Percentiles rank a stretch among this genome's conserved stretches.
Evolutionary conservation across 2,329 filamentous ascomycete species (phyloP).

Genomic region (Orbilia brochopaga): DNA sequence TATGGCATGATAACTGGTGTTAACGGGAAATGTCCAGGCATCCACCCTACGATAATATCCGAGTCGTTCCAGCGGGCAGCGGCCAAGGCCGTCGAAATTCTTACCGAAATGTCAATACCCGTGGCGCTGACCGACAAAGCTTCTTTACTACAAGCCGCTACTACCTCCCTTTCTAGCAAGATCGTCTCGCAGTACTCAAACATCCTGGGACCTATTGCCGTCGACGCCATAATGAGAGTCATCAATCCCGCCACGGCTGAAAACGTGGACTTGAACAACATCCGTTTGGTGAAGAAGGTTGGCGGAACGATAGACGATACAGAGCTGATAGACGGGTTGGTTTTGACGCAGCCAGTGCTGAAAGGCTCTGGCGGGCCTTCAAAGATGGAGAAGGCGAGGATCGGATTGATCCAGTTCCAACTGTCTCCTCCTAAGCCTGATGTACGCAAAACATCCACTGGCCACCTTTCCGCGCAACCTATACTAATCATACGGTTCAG

Average conservation of each 20-base stretch:
- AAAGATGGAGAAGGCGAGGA: conserved; percentile 95
- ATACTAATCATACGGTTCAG: conserved; percentile 59
- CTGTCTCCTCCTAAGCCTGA: conserved; percentile 97
- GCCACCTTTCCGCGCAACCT: not conserved
- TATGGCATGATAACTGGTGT: not conserved
- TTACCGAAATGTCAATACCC: conserved; percentile 94
- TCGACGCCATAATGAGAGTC: conserved; percentile 92
- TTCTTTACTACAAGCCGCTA: conserved; percentile 92
- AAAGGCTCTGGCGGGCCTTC: conserved; percentile 91
- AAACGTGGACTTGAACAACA: conserved; percentile 95
- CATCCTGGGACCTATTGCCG: conserved; percentile 93
- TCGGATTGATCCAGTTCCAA: conserved; percentile 98
- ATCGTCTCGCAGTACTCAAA: conserved; percentile 98
- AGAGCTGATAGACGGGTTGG: conserved; percentile 92
- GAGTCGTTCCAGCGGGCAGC: conserved; percentile 97
- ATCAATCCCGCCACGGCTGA: conserved; percentile 95
- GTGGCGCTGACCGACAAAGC: conserved; percentile 86
- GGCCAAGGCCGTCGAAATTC: conserved; percentile 81
- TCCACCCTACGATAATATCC: conserved; percentile 96
- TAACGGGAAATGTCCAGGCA: conserved; percentile 60
- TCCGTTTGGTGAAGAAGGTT: conserved; percentile 95
- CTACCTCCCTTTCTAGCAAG: conserved; percentile 96
- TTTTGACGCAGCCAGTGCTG: conserved; percentile 88
- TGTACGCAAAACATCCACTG: conserved; percentile 62
- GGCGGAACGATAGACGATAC: conserved; percentile 98